Conservation (phyloP, 495 filamentous ascomycete genomes). For the Neurospora tetrasperma region DNA sequence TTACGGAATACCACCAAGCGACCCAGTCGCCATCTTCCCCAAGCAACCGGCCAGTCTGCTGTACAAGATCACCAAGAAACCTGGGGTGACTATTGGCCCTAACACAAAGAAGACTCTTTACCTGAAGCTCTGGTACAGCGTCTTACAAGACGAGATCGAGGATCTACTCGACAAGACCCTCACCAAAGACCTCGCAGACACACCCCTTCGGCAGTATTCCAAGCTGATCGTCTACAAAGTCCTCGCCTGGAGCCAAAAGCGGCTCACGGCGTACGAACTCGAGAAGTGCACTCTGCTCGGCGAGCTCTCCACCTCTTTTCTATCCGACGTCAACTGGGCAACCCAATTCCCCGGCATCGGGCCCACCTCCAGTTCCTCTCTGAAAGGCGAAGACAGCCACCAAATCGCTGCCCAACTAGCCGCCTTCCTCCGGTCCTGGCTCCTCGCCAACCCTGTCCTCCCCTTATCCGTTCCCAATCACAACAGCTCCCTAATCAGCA, state of each 20-base stretch:
- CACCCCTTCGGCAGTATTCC: conserved; percentile 31
- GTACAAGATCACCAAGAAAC: conserved; percentile 59
- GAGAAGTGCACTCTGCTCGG: conserved; percentile 45
- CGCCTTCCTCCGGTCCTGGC: conserved; percentile 30
- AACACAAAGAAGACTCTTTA: conserved; percentile 46
- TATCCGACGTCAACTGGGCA: conserved; percentile 28
- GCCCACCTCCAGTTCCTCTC: conserved; percentile 7
- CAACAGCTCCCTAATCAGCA: conserved; percentile 19
- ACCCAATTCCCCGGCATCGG: conserved; percentile 37
- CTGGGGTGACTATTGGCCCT: conserved; percentile 16
- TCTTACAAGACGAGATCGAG: conserved; percentile 62
- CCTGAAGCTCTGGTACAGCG: conserved; percentile 66
- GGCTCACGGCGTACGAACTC: conserved; percentile 49
- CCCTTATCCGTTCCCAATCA: conserved; percentile 12
- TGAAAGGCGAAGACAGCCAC: conserved; percentile 3
- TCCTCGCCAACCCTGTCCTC: conserved; percentile 25
- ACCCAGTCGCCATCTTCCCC: conserved; percentile 58
- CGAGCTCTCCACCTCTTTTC: conserved; percentile 34
- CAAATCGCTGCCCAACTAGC: conserved; percentile 20
- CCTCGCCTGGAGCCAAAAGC: conserved; percentile 38
- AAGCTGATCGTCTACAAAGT: conserved; percentile 41
- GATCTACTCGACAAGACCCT: conserved; percentile 32
- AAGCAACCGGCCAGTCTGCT: conserved; percentile 74
- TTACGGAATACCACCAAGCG: conserved; percentile 43
- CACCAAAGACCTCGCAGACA: conserved; percentile 27